phyloP scores from a whole-genome alignment of 208 protist species.

The Trypanosoma rangeli region DNA sequence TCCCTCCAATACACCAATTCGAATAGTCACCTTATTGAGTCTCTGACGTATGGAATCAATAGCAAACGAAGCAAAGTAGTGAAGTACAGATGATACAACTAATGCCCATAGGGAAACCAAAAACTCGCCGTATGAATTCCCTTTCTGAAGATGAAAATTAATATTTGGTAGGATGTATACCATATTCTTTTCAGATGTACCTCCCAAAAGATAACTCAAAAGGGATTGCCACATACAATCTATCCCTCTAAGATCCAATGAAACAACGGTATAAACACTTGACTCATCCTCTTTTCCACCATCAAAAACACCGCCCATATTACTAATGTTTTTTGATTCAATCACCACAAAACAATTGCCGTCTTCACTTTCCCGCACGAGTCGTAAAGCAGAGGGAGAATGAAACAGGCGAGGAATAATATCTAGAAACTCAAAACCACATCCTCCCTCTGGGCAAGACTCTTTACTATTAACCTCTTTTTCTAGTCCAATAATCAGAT shows the following conservation, averaged over 20 bases:
- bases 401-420: constrained; percentile 18
- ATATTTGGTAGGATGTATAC: constrained; percentile 36
- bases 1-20: constrained; percentile 37
- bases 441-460: neutral
- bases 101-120: constrained; percentile 52
- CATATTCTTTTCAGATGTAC: constrained; percentile 1
- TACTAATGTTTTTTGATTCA: neutral
- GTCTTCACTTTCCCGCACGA: neutral
- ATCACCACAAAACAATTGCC: constrained; percentile 21
- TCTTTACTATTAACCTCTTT: neutral
- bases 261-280: neutral
- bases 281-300: neutral
- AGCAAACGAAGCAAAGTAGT: constrained; percentile 33
- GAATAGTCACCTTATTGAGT: constrained; percentile 21
- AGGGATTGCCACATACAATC: constrained; percentile 32
- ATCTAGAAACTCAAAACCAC: neutral
- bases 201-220: constrained; percentile 20
- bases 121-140: constrained; percentile 37
- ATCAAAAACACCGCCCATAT: neutral
- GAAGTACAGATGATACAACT: constrained; percentile 32
- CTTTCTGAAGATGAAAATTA: constrained; percentile 38
- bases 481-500: constrained; percentile 1
- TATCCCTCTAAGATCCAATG: constrained; percentile 26
- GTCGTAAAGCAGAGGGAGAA: neutral
- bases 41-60: constrained; percentile 28